These are phyloP conservation scores for Pyrenochaeta sp. DNA, from an alignment of 2,329 filamentous ascomycete genomes.

Conservation along the genomic window DNA sequence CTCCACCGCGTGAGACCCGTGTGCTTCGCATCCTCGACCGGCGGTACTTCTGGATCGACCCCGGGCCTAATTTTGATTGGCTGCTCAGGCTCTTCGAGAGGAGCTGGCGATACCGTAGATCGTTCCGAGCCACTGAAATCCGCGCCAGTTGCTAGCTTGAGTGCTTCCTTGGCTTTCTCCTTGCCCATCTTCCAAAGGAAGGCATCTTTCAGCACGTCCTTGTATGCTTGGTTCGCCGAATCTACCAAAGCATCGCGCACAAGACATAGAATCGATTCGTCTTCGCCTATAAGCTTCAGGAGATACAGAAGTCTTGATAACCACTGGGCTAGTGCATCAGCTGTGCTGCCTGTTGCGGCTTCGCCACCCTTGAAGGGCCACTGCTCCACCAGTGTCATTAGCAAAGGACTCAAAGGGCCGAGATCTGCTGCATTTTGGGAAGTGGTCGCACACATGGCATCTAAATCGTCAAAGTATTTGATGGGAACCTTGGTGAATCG, in stretches of 20 bases:
- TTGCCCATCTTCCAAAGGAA: constrained; percentile 51
- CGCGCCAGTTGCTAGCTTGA: constrained; percentile 44
- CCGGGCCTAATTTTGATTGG: constrained; percentile 12
- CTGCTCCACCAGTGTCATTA: constrained; percentile 78
- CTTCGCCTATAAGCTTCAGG: constrained; percentile 48
- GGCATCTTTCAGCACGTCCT: constrained; percentile 43
- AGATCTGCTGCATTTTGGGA: constrained; percentile 24
- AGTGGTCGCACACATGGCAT: constrained; percentile 54
- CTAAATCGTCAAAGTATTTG: constrained; percentile 79
- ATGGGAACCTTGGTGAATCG: constrained; percentile 79
- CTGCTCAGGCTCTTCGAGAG: constrained; percentile 22
- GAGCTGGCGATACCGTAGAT: constrained; percentile 38
- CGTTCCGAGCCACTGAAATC: constrained; percentile 48
- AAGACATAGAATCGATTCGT: constrained; percentile 33
- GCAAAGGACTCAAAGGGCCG: constrained; percentile 67
- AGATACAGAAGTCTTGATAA: constrained; percentile 45
- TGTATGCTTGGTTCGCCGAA: constrained; percentile 36
- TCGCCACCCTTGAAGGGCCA: constrained; percentile 67
- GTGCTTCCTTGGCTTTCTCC: constrained; percentile 44
- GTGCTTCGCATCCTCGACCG: constrained; percentile 54
- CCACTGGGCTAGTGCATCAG: constrained; percentile 46
- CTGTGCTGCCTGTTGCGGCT: constrained; percentile 30
- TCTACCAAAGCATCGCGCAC: constrained; percentile 41
- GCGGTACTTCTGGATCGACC: constrained; percentile 47
- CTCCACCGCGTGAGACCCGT: constrained; percentile 69